A percentile compares a stretch with the other conserved stretches of the same genome.
Evolutionary conservation across 2,329 filamentous ascomycete genomes (phyloP).

Genomic region (Colletotrichum higginsianum): DNA sequence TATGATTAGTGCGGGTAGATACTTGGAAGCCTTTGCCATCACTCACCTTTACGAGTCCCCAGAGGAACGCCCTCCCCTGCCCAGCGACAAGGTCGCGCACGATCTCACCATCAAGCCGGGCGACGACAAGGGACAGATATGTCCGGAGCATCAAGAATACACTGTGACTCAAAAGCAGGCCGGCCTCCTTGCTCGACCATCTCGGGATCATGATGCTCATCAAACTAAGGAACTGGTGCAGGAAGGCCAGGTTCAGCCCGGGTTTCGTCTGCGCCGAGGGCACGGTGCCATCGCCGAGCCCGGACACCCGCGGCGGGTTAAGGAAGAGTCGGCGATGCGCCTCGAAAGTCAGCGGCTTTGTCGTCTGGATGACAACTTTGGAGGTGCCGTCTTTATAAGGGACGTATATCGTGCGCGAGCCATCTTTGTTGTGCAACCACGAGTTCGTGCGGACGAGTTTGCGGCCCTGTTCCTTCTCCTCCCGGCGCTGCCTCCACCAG

Average conservation of each 20-base stretch:
- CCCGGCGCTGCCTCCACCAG: conserved; percentile 80
- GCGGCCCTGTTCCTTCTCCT: conserved; percentile 86
- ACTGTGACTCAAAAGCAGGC: conserved; percentile 88
- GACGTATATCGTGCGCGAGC: conserved; percentile 94
- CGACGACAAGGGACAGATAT: conserved; percentile 93
- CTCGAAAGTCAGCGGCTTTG: conserved; percentile 94
- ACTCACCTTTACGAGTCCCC: conserved; percentile 84
- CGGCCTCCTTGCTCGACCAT: conserved; percentile 96
- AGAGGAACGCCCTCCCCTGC: conserved; percentile 88
- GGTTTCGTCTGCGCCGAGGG: conserved; percentile 93
- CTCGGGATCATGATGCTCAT: conserved; percentile 98
- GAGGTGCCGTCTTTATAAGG: conserved; percentile 90
- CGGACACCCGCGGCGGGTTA: conserved; percentile 88
- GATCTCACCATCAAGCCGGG: conserved; percentile 93
- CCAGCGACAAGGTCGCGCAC: conserved; percentile 96
- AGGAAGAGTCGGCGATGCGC: conserved; percentile 94
- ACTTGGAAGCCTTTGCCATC: not conserved
- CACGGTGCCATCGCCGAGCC: conserved; percentile 80
- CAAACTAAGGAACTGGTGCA: conserved; percentile 96
- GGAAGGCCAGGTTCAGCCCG: conserved; percentile 92
- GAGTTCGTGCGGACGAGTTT: conserved; percentile 92
- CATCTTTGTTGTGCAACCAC: conserved; percentile 93
- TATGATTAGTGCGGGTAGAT: conserved; percentile 36
- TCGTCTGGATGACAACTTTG: conserved; percentile 91
- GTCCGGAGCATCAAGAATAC: conserved; percentile 92